phyloP scores from a whole-genome alignment of 2,329 filamentous ascomycete species.

The Sporothrix curviconia region DNA sequence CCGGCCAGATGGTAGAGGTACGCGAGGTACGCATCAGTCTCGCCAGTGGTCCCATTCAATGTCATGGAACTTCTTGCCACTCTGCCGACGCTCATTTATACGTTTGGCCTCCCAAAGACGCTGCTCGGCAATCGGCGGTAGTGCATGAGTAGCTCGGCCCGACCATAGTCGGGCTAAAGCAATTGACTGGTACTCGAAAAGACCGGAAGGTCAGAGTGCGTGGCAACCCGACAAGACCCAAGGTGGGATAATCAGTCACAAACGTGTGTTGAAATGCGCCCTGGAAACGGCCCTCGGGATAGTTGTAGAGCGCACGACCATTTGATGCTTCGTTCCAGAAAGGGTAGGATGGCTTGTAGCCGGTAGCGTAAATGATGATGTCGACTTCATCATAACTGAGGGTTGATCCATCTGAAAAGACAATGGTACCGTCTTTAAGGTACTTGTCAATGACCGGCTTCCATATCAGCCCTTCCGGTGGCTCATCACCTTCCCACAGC shows the following conservation, averaged over 20 bases:
- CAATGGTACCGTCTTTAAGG: slow-evolving; percentile 33
- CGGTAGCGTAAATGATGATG: slow-evolving; percentile 76
- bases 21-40: slow-evolving; percentile 42
- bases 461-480: slow-evolving; percentile 54
- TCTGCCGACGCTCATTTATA: slow-evolving; percentile 23
- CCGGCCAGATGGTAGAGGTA: slow-evolving; percentile 44
- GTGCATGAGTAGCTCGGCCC: slow-evolving; percentile 26
- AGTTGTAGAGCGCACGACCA: slow-evolving; percentile 45
- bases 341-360: slow-evolving; percentile 78
- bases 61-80: slow-evolving; percentile 44
- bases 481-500: slow-evolving; percentile 46
- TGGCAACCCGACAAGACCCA: slow-evolving; percentile 47
- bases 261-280: slow-evolving; percentile 47
- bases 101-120: slow-evolving; percentile 41
- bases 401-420: slow-evolving; percentile 49
- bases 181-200: slow-evolving; percentile 35
- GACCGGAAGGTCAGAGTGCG: slow-evolving; percentile 36
- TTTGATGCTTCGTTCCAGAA: slow-evolving; percentile 53
- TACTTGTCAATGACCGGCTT: slow-evolving; percentile 49
- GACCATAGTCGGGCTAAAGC: slow-evolving; percentile 31
- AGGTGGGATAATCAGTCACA: slow-evolving; percentile 38
- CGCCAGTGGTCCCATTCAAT: slow-evolving; percentile 45
- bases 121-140: slow-evolving; percentile 36
- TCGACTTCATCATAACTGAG: slow-evolving; percentile 58
- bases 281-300: slow-evolving; percentile 36